phyloP scores from a whole-genome alignment of 2,329 filamentous ascomycete species.

The Botryotinia narcissicola region DNA sequence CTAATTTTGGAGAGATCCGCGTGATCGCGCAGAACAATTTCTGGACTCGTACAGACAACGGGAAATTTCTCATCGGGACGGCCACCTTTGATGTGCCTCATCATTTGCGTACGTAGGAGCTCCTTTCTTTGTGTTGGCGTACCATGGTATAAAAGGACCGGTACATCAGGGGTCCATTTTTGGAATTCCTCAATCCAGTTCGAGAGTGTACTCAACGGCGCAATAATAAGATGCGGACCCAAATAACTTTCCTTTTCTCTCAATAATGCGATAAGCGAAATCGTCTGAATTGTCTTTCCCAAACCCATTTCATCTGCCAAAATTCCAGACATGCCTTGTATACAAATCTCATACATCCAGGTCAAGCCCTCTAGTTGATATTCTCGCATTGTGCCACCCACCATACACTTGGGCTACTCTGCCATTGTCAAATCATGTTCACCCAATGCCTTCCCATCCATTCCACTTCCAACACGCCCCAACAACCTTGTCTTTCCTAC shows the following conservation, averaged over 20 bases:
- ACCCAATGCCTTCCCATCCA: constrained; percentile 58
- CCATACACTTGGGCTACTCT: constrained; percentile 79
- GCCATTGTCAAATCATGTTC: constrained; percentile 74
- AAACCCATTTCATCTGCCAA: constrained; percentile 61
- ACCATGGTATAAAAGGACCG: constrained; percentile 88
- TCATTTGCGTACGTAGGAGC: constrained; percentile 71
- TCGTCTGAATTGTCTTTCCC: constrained; percentile 55
- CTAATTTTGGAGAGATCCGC: constrained; percentile 78
- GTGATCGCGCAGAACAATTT: constrained; percentile 90
- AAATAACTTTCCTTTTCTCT: constrained; percentile 80
- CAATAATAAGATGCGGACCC: constrained; percentile 87
- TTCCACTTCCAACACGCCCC: constrained; percentile 58
- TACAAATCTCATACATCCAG: constrained; percentile 74
- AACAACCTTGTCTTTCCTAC: constrained; percentile 63
- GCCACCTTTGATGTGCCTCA: constrained; percentile 62
- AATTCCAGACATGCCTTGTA: constrained; percentile 62
- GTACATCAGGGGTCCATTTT: constrained; percentile 85
- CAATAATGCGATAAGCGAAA: constrained; percentile 65
- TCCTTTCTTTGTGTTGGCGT: constrained; percentile 72
- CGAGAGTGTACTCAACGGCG: constrained; percentile 84
- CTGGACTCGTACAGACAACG: constrained; percentile 90
- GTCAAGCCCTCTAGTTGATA: constrained; percentile 94
- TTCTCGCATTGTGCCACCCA: constrained; percentile 84
- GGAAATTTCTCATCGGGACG: constrained; percentile 68
- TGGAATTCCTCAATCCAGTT: constrained; percentile 97